Percentiles rank a stretch among this genome's conserved stretches.
Evolutionary conservation across 805 yeast species (phyloP).

Genomic region (Kuraishia capsulata): DNA sequence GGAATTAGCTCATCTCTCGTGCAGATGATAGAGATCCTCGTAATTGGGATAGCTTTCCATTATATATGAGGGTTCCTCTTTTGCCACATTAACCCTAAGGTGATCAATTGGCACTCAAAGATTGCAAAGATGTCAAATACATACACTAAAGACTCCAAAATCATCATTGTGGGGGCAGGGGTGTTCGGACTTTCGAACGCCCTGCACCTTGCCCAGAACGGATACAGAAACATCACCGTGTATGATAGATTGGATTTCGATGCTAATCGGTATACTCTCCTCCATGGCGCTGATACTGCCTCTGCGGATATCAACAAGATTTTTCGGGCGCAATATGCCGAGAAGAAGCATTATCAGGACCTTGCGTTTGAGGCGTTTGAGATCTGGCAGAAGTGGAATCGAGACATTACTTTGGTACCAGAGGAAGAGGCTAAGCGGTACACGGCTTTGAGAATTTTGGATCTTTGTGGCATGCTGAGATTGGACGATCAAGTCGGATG

Average conservation of each 20-base stretch:
- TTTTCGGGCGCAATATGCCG: slow-evolving; percentile 27
- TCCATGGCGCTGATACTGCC: slow-evolving; percentile 30
- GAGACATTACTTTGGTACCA: slow-evolving; percentile 13
- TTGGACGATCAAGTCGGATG: slow-evolving; percentile 17
- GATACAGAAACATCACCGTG: slow-evolving; percentile 26
- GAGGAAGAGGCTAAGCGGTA: slow-evolving; percentile 16
- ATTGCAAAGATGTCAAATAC: too few species aligned
- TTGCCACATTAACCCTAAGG: too few species aligned
- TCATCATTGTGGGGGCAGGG: slow-evolving; percentile 45
- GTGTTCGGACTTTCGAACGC: slow-evolving; percentile 46
- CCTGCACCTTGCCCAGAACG: slow-evolving; percentile 26
- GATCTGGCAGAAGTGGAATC: slow-evolving; percentile 14
- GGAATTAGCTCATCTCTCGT: too few species aligned
- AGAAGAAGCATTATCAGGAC: slow-evolving; percentile 24
- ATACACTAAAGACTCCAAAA: slow-evolving; percentile 5
- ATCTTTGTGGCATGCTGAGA: slow-evolving; percentile 19
- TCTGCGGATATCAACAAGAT: slow-evolving; percentile 30
- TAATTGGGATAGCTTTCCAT: too few species aligned
- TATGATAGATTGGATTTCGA: slow-evolving; percentile 26
- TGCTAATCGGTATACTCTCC: slow-evolving; percentile 17
- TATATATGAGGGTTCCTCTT: too few species aligned
- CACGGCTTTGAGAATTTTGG: slow-evolving; percentile 14
- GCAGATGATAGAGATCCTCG: too few species aligned
- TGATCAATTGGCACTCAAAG: too few species aligned
- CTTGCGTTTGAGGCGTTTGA: slow-evolving; percentile 18